phyloP scores from a whole-genome alignment of 2,329 filamentous ascomycete genomes.

The Colletotrichum kahawae region DNA sequence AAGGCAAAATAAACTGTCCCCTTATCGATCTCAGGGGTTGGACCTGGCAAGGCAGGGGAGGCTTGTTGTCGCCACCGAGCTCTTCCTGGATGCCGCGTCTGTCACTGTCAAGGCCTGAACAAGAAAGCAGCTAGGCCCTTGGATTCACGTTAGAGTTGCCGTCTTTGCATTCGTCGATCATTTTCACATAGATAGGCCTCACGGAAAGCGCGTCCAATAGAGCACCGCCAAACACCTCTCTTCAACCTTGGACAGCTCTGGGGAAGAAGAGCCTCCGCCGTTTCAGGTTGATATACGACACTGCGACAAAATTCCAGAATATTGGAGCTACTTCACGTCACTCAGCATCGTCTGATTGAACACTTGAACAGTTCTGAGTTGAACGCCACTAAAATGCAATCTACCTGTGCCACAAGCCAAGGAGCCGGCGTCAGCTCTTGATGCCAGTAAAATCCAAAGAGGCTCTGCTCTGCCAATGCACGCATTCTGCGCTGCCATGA shows the following conservation, averaged over 20 bases:
- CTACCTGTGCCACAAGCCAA: not conserved
- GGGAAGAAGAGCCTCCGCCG: not conserved
- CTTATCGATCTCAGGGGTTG: not conserved
- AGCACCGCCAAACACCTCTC: not conserved
- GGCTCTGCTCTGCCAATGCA: conserved; percentile 1
- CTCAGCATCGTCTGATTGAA: not conserved
- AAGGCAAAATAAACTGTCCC: not conserved
- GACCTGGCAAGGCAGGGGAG: not conserved
- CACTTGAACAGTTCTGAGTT: not conserved
- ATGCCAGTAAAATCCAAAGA: not conserved
- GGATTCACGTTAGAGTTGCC: not conserved
- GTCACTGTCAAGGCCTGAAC: not conserved
- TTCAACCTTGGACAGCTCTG: not conserved
- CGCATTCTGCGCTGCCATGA: not conserved
- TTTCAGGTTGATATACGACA: not conserved
- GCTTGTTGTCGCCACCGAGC: not conserved
- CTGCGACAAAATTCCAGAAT: not conserved
- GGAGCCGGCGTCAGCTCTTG: conserved; percentile 4
- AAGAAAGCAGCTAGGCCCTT: not conserved
- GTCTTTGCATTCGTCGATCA: not conserved
- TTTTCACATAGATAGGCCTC: not conserved
- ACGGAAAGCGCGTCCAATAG: fast-evolving
- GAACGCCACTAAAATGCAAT: not conserved
- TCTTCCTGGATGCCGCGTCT: not conserved
- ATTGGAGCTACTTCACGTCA: not conserved